Evolutionary conservation across 345 rosid species (phyloP).

Genomic region (Crucihimalaya himalaica): DNA sequence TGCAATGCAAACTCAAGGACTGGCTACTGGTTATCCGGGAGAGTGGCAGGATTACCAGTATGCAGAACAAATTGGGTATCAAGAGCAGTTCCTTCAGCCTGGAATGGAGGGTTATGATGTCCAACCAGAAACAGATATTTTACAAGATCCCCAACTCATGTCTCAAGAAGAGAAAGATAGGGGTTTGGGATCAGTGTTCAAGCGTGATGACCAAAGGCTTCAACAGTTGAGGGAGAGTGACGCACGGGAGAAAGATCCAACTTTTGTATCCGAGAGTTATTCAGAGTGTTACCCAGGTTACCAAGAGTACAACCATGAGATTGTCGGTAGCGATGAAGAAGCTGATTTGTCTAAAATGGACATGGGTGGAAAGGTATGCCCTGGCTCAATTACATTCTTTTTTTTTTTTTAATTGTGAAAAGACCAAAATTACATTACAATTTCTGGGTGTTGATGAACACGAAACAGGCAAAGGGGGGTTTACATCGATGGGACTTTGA

Average conservation of each 20-base stretch:
- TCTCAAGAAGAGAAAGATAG: conserved; percentile 98
- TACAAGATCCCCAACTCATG: conserved; percentile 84
- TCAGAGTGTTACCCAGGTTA: conserved; percentile 99
- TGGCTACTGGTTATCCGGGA: conserved; percentile 72
- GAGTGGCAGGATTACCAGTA: conserved; percentile 96
- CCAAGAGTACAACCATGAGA: conserved; percentile 94
- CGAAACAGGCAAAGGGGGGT: conserved; percentile 88
- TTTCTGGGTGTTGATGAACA: conserved; percentile 12
- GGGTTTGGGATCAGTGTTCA: conserved; percentile 96
- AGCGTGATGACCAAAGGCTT: conserved; percentile 96
- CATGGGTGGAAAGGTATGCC: conserved; percentile 90
- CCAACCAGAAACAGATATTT: conserved; percentile 49
- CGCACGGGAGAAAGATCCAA: conserved; percentile 93
- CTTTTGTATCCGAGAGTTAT: conserved; percentile 89
- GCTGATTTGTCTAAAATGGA: conserved; percentile 96
- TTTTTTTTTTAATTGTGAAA: neutral
- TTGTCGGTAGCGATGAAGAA: conserved; percentile 92
- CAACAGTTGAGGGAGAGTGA: conserved; percentile 90
- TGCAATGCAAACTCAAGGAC: conserved; percentile 69
- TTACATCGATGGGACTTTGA: conserved; percentile 99
- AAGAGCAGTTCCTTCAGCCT: conserved; percentile 79
- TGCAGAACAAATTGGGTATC: conserved; percentile 78
- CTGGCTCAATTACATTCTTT: neutral
- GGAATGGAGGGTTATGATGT: conserved; percentile 63
- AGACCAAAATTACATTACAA: neutral